These are phyloP conservation scores for Enteropsectra breve DNA, from an alignment of 371 early-diverging fungal genomes.

Conservation along the genomic window DNA sequence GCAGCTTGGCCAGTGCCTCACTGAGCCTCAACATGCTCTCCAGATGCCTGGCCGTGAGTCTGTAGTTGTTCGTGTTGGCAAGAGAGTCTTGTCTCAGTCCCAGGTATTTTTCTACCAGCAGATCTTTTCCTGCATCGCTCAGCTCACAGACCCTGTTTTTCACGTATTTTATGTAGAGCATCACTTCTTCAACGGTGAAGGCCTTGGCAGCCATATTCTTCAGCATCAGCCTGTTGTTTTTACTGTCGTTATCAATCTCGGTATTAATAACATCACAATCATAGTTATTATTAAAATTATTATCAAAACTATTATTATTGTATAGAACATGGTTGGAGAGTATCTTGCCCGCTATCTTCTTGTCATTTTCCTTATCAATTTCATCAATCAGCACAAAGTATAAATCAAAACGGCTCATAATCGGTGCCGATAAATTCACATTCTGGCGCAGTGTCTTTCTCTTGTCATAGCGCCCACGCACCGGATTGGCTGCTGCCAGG, in stretches of 20 bases:
- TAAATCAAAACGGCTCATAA: constrained; percentile 98
- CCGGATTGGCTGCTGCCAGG: constrained; percentile 62
- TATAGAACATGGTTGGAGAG: constrained; percentile 73
- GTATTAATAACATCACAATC: constrained; percentile 8
- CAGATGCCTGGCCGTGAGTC: constrained; percentile 59
- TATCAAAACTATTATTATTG: constrained; percentile 59
- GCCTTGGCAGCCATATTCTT: constrained; percentile 10
- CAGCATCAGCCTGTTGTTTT: not conserved
- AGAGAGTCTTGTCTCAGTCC: constrained; percentile 77
- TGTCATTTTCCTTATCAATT: constrained; percentile 76
- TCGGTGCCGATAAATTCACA: constrained; percentile 85
- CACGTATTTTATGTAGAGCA: constrained; percentile 49
- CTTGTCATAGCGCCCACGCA: constrained; percentile 60
- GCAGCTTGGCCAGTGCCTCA: constrained; percentile 63
- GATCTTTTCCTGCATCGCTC: constrained; percentile 68
- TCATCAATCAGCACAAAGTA: constrained; percentile 95
- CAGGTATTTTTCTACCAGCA: constrained; percentile 74
- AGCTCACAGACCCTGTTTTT: constrained; percentile 61
- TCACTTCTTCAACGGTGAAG: constrained; percentile 53
- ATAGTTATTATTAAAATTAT: constrained; percentile 8
- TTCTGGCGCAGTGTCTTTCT: constrained; percentile 69
- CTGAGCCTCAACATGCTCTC: constrained; percentile 61
- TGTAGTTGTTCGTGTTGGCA: constrained; percentile 58
- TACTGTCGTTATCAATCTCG: not conserved
- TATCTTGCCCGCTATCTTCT: constrained; percentile 80